phyloP scores from a whole-genome alignment of 179 eudicot species.

The Amaranthus tricolor region DNA sequence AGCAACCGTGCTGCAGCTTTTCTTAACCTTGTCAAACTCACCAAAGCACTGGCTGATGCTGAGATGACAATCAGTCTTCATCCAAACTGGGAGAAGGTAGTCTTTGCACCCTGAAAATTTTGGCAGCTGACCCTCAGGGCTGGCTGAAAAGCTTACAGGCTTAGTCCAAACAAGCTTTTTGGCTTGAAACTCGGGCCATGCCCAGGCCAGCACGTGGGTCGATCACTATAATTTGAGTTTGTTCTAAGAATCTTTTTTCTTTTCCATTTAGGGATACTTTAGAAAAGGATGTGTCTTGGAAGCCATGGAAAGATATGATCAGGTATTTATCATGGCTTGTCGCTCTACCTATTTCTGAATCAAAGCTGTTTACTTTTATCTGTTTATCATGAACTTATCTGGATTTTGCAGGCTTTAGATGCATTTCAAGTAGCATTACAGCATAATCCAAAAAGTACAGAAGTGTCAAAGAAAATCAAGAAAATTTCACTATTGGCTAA shows the following conservation, averaged over 20 bases:
- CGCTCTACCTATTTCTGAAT: background rate
- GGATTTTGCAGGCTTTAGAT: conserved; percentile 62
- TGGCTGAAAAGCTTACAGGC: too few species aligned
- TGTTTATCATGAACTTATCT: background rate
- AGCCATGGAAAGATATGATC: conserved; percentile 88
- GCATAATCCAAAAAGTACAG: conserved; percentile 79
- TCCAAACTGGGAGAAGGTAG: conserved; percentile 96
- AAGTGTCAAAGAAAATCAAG: conserved; percentile 87
- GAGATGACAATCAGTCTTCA: conserved; percentile 78
- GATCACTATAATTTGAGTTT: background rate
- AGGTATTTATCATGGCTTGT: conserved; percentile 38
- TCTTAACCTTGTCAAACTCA: conserved; percentile 83
- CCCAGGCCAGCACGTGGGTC: too few species aligned
- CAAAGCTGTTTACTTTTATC: conserved; percentile 6
- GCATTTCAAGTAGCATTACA: conserved; percentile 75
- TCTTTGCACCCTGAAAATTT: background rate
- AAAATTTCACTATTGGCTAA: conserved; percentile 66
- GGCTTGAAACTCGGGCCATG: too few species aligned
- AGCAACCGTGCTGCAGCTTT: conserved; percentile 99
- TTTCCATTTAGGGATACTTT: conserved; percentile 72
- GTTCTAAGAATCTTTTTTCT: conserved; percentile 13
- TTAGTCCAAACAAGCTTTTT: too few species aligned
- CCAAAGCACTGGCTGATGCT: conserved; percentile 93
- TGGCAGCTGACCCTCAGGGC: too few species aligned
- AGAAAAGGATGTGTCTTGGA: conserved; percentile 95